Percentiles rank a stretch among this genome's conserved stretches.
phyloP scores from a whole-genome alignment of 2,329 filamentous ascomycete species.

The Colletotrichum liaoningense region DNA sequence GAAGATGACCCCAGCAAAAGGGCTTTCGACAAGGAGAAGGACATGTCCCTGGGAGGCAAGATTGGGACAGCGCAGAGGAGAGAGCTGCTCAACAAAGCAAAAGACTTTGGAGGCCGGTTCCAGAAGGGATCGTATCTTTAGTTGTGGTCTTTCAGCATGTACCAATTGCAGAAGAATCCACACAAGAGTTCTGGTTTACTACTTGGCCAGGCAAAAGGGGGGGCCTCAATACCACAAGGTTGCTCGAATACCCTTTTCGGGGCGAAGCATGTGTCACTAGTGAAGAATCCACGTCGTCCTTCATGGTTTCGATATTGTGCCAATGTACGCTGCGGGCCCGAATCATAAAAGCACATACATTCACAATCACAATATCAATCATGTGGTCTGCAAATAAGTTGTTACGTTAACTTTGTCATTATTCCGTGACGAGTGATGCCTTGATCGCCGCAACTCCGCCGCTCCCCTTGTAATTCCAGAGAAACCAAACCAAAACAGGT shows the following conservation, averaged over 20 bases:
- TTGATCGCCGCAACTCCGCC: slow-evolving; percentile 38
- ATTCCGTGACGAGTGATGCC: slow-evolving; percentile 36
- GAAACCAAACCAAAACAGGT: slow-evolving; percentile 34
- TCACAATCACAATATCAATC: not conserved
- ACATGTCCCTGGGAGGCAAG: slow-evolving; percentile 82
- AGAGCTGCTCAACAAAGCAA: slow-evolving; percentile 82
- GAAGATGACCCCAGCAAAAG: slow-evolving; percentile 93
- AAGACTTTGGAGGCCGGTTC: slow-evolving; percentile 86
- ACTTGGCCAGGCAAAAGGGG: too few species aligned
- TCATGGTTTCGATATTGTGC: not conserved
- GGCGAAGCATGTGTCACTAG: too few species aligned
- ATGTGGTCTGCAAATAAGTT: slow-evolving; percentile 45
- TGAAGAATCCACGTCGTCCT: too few species aligned
- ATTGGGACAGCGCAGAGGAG: slow-evolving; percentile 79
- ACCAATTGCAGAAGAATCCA: not conserved
- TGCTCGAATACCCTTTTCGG: too few species aligned
- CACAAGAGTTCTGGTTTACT: too few species aligned
- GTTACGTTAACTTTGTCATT: slow-evolving; percentile 36
- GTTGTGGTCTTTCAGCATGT: slow-evolving; percentile 20
- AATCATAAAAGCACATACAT: not conserved
- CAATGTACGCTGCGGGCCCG: slow-evolving; percentile 13
- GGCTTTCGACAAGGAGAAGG: slow-evolving; percentile 92
- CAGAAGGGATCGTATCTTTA: slow-evolving; percentile 77
- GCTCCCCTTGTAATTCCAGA: slow-evolving; percentile 35
- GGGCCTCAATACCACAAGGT: too few species aligned